These are phyloP conservation scores for Colletotrichum trifolii DNA, from an alignment of 2,329 filamentous ascomycete genomes.

Conservation along the genomic window DNA sequence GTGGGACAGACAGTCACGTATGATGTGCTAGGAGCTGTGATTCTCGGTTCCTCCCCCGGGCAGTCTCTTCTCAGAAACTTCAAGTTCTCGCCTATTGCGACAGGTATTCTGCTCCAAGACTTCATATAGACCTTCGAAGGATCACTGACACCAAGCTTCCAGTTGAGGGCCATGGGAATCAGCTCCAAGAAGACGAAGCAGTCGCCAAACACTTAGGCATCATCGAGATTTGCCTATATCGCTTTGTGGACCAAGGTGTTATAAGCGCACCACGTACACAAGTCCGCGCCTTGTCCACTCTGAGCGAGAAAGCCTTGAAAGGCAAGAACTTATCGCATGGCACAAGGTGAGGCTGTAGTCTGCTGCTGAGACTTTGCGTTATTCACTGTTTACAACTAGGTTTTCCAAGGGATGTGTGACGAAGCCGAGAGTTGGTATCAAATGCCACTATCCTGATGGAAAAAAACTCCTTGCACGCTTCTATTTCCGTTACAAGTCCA, in stretches of 20 bases:
- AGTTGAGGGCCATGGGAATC: neutral
- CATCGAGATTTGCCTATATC: neutral
- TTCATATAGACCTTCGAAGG: accelerated
- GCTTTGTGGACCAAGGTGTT: neutral
- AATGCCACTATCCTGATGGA: neutral
- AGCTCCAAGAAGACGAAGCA: neutral
- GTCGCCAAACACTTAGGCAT: slow-evolving; percentile 4
- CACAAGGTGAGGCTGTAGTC: neutral
- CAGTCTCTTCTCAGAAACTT: neutral
- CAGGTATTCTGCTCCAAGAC: neutral
- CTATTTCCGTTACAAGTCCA: slow-evolving; percentile 13
- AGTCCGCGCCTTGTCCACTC: neutral
- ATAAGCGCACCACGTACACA: neutral
- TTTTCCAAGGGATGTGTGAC: neutral
- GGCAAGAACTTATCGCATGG: slow-evolving; percentile 6
- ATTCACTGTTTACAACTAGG: neutral
- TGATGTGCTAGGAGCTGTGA: accelerated
- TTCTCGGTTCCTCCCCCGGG: accelerated
- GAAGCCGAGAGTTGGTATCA: accelerated
- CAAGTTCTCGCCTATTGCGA: neutral
- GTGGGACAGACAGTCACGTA: accelerated
- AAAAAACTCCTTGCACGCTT: neutral
- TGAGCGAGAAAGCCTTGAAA: slow-evolving; percentile 15
- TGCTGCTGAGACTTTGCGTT: neutral
- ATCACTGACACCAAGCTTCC: neutral